A percentile compares a stretch with the other conserved stretches of the same genome.
Conservation (phyloP, 371 early-diverging fungal species). For the Paraphysoderma sedebokerense region DNA sequence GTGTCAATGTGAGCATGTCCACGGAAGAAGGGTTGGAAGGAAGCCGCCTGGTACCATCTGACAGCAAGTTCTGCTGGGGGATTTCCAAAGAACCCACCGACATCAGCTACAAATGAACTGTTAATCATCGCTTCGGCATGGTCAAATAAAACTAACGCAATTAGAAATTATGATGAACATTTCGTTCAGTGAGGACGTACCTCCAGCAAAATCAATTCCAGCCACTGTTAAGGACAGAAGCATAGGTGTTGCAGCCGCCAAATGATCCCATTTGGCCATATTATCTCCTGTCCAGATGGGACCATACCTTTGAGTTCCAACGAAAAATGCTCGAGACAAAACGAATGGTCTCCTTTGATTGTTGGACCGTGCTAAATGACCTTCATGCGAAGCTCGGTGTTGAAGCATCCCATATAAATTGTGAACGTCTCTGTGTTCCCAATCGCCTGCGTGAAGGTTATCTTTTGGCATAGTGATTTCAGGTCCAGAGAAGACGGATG, state of each 20-base stretch:
- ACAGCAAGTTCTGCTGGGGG: constrained; percentile 56
- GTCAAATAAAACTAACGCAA: too few species aligned
- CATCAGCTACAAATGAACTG: constrained; percentile 37
- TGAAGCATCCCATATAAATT: constrained; percentile 63
- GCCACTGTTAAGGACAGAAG: constrained; percentile 48
- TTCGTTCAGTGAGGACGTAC: constrained; percentile 5
- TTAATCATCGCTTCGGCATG: not conserved
- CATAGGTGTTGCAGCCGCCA: constrained; percentile 62
- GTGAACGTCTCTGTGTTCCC: constrained; percentile 79
- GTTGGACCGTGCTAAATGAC: constrained; percentile 11
- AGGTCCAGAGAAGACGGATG: constrained; percentile 75
- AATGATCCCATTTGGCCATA: constrained; percentile 61
- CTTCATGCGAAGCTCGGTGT: constrained; percentile 28
- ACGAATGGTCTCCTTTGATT: constrained; percentile 57
- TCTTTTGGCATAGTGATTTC: constrained; percentile 88
- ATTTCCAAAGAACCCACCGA: constrained; percentile 84
- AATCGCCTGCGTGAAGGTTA: constrained; percentile 50
- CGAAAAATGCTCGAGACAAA: constrained; percentile 73
- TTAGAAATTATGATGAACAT: constrained; percentile 1
- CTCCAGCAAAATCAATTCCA: constrained; percentile 63
- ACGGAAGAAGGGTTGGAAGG: constrained; percentile 83
- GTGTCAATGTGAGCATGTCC: constrained; percentile 88
- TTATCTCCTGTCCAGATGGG: constrained; percentile 92
- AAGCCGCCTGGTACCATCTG: constrained; percentile 84
- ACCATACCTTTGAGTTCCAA: constrained; percentile 69